These are phyloP conservation scores for Verticillium klebahnii DNA, from an alignment of 2,329 filamentous ascomycete species.

Conservation along the genomic window DNA sequence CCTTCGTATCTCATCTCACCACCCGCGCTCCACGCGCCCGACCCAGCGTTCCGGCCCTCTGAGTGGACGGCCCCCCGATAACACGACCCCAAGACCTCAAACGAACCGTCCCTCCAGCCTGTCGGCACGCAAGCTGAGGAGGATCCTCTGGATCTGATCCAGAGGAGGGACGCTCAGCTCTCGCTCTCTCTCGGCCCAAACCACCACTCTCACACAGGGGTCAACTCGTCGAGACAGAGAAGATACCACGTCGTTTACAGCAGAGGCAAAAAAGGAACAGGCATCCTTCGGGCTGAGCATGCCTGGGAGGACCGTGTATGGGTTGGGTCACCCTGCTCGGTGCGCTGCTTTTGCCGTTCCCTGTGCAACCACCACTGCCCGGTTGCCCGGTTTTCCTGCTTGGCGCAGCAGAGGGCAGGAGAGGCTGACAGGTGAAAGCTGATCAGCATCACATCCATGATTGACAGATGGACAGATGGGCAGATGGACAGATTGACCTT, in stretches of 20 bases:
- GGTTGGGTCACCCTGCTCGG: not conserved
- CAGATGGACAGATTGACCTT: not conserved
- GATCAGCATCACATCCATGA: not conserved
- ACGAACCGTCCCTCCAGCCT: not conserved
- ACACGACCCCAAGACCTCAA: not conserved
- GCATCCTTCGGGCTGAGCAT: not conserved
- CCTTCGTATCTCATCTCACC: not conserved
- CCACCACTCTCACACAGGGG: not conserved
- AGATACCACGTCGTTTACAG: not conserved
- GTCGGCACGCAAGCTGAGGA: not conserved
- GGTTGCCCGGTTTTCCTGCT: not conserved
- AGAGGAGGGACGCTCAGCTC: no score
- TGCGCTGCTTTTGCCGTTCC: not conserved
- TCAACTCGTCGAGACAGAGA: not conserved
- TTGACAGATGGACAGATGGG: not conserved
- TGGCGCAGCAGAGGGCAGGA: not conserved
- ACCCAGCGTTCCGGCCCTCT: not conserved
- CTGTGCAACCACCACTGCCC: not conserved
- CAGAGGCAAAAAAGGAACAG: not conserved
- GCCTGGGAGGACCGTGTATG: not conserved
- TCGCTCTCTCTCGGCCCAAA: no score
- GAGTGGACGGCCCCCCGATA: not conserved
- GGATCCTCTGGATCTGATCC: no score
- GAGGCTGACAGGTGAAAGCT: not conserved
- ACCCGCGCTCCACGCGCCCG: not conserved